A percentile compares a stretch with the other conserved stretches of the same genome.
Conservation (phyloP, 768 basidiomycete species). For the Phanerochaete carnosa region DNA sequence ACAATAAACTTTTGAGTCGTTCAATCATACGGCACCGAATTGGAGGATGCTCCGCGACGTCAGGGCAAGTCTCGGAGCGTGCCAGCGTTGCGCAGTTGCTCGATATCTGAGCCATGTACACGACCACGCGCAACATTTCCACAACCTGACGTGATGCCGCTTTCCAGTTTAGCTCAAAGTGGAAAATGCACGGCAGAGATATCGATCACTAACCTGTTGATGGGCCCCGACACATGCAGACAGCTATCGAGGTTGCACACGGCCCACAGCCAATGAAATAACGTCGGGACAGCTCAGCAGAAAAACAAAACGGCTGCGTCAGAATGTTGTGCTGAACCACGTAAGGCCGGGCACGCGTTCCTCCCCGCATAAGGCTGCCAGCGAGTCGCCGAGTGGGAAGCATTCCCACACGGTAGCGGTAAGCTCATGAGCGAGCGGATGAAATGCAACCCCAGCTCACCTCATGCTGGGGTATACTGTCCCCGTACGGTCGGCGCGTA, state of each 20-base stretch:
- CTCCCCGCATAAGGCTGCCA: neutral
- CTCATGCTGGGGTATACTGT: neutral
- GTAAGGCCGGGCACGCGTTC: neutral
- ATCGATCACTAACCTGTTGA: neutral
- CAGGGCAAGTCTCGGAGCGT: neutral
- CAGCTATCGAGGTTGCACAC: no score
- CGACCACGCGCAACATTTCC: neutral
- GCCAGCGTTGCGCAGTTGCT: neutral
- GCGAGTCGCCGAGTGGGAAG: neutral
- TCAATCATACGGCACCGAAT: neutral
- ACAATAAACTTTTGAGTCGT: neutral
- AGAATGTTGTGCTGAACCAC: neutral
- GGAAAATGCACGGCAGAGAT: neutral
- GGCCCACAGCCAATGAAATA: no score
- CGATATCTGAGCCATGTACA: neutral
- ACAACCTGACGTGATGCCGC: neutral
- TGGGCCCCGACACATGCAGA: no score
- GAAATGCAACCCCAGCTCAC: neutral
- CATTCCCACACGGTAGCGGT: neutral
- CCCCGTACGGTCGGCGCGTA: conserved; percentile 1
- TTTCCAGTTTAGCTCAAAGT: neutral
- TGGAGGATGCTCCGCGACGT: neutral
- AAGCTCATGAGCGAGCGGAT: neutral
- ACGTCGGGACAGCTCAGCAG: neutral
- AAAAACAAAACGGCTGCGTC: neutral